phyloP scores from a whole-genome alignment of 23 red algal species.

The Gracilariopsis chorda region DNA sequence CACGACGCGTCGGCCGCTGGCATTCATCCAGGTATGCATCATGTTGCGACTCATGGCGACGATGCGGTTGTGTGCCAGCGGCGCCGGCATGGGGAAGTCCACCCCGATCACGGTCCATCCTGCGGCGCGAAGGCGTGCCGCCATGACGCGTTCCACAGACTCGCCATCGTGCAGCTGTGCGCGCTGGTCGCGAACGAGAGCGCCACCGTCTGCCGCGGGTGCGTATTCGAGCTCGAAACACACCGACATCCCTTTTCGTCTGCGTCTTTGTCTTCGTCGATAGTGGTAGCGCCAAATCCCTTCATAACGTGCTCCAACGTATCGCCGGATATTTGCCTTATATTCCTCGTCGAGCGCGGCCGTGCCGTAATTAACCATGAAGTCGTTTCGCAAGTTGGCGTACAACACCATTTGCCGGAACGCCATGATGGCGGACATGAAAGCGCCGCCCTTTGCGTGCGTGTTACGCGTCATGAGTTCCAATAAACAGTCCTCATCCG shows the following conservation, averaged over 20 bases:
- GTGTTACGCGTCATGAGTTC: constrained; percentile 48
- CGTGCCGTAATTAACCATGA: constrained; percentile 81
- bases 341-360: constrained; percentile 37
- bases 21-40: constrained; percentile 64
- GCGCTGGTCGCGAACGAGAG: background rate
- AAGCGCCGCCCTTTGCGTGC: background rate
- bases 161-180: background rate
- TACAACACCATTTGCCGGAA: constrained; percentile 40
- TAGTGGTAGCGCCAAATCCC: background rate
- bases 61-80: constrained; percentile 73
- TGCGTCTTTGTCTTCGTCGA: constrained; percentile 10
- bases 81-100: constrained; percentile 58
- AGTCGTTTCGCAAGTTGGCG: constrained; percentile 70
- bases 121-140: constrained; percentile 6
- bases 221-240: constrained; percentile 8
- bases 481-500: constrained; percentile 16
- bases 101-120: constrained; percentile 60
- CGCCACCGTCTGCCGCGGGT: background rate
- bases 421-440: constrained; percentile 43
- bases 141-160: constrained; percentile 22
- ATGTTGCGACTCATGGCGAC: constrained; percentile 57
- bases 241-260: constrained; percentile 37
- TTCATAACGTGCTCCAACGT: background rate
- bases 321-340: background rate
- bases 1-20: constrained; percentile 53